Evolutionary conservation across 805 yeast genomes (phyloP).

Genomic region (Candida boleticola): DNA sequence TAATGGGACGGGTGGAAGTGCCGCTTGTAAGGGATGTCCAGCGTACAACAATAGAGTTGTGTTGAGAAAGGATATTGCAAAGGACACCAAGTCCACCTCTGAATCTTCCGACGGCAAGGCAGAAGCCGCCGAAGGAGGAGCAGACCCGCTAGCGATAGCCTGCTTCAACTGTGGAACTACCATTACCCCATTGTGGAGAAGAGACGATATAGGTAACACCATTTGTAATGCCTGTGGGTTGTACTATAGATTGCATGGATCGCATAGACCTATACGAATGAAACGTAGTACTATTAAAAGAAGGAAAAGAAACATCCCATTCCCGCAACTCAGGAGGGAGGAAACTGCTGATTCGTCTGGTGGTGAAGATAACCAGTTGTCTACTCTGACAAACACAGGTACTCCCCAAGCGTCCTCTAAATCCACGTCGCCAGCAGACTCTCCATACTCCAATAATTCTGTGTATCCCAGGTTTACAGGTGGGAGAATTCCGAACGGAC

Average conservation of each 20-base stretch:
- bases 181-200: conserved; percentile 83
- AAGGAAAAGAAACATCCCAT: conserved; percentile 49
- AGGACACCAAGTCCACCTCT: neutral
- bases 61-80: conserved; percentile 18
- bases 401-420: neutral
- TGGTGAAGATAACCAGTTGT: neutral
- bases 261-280: conserved; percentile 74
- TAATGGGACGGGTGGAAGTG: conserved; percentile 84
- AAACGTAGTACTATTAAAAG: conserved; percentile 72
- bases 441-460: conserved; percentile 7
- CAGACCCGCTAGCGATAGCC: conserved; percentile 60
- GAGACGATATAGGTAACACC: conserved; percentile 78
- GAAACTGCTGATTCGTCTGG: conserved; percentile 5
- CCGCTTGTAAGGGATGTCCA: conserved; percentile 80
- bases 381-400: too few species aligned
- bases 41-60: conserved; percentile 71
- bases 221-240: conserved; percentile 89
- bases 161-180: conserved; percentile 84
- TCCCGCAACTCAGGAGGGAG: conserved; percentile 1
- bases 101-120: neutral
- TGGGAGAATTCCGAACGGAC: conserved; percentile 39
- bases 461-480: conserved; percentile 35
- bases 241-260: conserved; percentile 72
- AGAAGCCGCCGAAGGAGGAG: conserved; percentile 10
- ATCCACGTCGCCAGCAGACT: neutral